A percentile compares a stretch with the other conserved stretches of the same genome.
Evolutionary conservation across 805 yeast species (phyloP).

Genomic region (Wickerhamiella nectarea): DNA sequence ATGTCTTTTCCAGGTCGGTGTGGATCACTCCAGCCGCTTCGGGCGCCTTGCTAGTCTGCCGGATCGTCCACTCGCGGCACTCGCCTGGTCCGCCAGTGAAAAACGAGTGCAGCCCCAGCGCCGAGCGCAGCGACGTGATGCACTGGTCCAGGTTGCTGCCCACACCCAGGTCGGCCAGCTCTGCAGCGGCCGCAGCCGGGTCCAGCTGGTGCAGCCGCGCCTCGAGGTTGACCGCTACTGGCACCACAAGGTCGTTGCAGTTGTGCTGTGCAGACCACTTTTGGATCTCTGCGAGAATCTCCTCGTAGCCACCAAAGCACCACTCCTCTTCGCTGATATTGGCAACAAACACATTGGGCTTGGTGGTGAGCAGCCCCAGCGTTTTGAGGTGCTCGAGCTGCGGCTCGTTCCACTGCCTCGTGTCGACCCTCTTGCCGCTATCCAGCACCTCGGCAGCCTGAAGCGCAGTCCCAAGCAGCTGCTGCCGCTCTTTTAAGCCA

Average conservation of each 20-base stretch:
- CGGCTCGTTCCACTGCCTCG: constrained; percentile 42
- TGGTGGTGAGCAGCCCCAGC: constrained; percentile 68
- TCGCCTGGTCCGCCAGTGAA: constrained; percentile 79
- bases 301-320: constrained; percentile 27
- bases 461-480: constrained; percentile 28
- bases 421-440: constrained; percentile 47
- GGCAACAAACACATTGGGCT: constrained; percentile 69
- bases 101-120: constrained; percentile 60
- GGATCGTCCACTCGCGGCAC: constrained; percentile 96
- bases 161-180: constrained; percentile 21
- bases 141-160: constrained; percentile 47
- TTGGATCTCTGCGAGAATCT: constrained; percentile 34
- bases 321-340: constrained; percentile 65
- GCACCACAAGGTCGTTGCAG: constrained; percentile 54
- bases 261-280: constrained; percentile 56
- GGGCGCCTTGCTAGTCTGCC: constrained; percentile 89
- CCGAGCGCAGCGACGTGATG: constrained; percentile 50
- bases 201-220: constrained; percentile 43
- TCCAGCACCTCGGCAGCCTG: constrained; percentile 38
- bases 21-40: constrained; percentile 95
- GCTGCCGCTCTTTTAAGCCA: constrained; percentile 31
- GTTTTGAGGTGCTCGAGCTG: constrained; percentile 31
- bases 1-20: constrained; percentile 69
- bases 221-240: constrained; percentile 58
- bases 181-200: constrained; percentile 21